Base-by-base conservation (phyloP, 192 early-diverging fungal genomes). In the Spizellomyces sp. region DNA sequence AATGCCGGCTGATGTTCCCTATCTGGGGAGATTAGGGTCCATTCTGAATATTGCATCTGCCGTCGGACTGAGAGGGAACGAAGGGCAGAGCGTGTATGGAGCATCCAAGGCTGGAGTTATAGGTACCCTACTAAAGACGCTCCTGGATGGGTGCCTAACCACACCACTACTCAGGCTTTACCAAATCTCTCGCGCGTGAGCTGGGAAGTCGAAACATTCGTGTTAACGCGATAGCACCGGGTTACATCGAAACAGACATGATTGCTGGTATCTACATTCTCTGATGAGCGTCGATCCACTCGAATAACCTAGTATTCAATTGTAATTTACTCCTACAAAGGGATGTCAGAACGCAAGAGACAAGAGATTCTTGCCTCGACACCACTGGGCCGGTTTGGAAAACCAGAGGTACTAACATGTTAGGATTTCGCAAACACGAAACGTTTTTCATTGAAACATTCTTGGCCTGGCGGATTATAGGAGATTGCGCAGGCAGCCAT, bases 21-120 rank as follows among this genome's bases (percentile, higher is more conserved):
- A 36, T 3, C 27, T 36, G 27, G 27, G 1, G 27, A 36, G 0
- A 36, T 36, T 36, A 36, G 81, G 81, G 0, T 83, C 80, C 54
- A 93, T 97, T 64, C 84, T 97, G 80, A 96, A 96, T 75, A 84
- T 97, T 27, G 83, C 92, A 5, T 94, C 92, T 64, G 87, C 93
- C 3, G 80, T 93, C 44, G 95, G 94, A n/a, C 65, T 87, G 6
- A 70, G 83, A 19, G 90, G 90, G n/a, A 90, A 90, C 62, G 64
- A 74, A 59, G 92, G 92, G 5, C 89, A 91, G 61, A 78, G 85
- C 5, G 84, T 86, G 12, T 96, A 96, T 77, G 84, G 88, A 65
- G 94, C 95, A 1, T 85, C 92, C 50, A 96, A 96, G 77, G 89
- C 93, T 5, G 95, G 92, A 7, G 64, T 95, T 17, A 81, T 96